phyloP scores from a whole-genome alignment of 2,329 filamentous ascomycete genomes.

The Exophiala alcalophila region DNA sequence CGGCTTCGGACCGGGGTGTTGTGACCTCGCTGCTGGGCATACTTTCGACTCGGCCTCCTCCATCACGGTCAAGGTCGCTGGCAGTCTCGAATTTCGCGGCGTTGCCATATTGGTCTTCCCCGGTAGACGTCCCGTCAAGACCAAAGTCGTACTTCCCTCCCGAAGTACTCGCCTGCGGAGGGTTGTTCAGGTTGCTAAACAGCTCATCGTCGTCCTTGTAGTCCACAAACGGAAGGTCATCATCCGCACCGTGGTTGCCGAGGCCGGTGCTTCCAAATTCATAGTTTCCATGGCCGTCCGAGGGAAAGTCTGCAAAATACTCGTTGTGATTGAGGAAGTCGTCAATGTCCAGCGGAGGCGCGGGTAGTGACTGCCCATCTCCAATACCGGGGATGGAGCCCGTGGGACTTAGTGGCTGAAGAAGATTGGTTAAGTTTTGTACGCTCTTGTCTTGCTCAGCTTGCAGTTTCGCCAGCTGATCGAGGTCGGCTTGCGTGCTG shows the following conservation, averaged over 20 bases:
- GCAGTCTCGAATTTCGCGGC: conserved; percentile 20
- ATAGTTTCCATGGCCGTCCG: conserved; percentile 27
- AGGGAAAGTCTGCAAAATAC: conserved; percentile 48
- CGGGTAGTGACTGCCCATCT: conserved; percentile 41
- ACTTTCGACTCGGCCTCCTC: conserved; percentile 39
- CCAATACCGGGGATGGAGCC: conserved; percentile 70
- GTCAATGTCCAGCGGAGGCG: conserved; percentile 53
- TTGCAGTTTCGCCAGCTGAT: conserved; percentile 74
- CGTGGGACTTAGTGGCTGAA: conserved; percentile 77
- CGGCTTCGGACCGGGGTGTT: conserved; percentile 35
- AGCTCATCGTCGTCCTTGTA: conserved; percentile 39
- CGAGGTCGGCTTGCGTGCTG: conserved; percentile 70
- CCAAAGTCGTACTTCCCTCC: conserved; percentile 40
- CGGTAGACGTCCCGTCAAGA: conserved; percentile 20
- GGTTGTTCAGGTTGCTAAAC: conserved; percentile 40
- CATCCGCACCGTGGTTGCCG: conserved; percentile 26
- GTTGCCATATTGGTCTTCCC: conserved; percentile 13
- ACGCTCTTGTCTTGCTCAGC: conserved; percentile 75
- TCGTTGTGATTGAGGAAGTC: conserved; percentile 55
- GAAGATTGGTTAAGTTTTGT: conserved; percentile 67
- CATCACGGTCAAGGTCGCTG: conserved; percentile 35
- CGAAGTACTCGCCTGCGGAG: conserved; percentile 26
- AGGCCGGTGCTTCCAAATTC: conserved; percentile 28
- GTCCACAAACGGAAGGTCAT: conserved; percentile 21
- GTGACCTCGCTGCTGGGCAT: conserved; percentile 46